Evolutionary conservation across 495 filamentous ascomycete species (phyloP).

Genomic region (Aspergillus conjunctus): DNA sequence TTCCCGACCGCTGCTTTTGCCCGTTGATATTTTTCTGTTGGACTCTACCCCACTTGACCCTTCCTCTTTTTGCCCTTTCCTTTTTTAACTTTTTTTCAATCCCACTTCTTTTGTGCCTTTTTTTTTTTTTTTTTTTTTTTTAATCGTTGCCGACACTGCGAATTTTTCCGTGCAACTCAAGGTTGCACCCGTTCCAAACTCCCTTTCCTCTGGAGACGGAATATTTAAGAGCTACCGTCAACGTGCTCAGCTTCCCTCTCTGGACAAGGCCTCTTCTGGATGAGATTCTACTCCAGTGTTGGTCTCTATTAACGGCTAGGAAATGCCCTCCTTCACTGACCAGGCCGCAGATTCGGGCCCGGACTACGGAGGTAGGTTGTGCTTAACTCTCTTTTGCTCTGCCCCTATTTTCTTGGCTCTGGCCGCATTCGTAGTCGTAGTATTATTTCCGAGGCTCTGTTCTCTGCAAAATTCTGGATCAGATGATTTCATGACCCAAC

Average conservation of each 20-base stretch:
- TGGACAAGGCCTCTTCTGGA: not conserved
- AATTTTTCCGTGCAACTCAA: not conserved
- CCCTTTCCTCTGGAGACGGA: not conserved
- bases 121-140: not conserved
- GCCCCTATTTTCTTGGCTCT: constrained; percentile 20
- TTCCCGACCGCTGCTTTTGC: constrained; percentile 12
- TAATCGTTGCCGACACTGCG: not conserved
- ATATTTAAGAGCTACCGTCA: not conserved
- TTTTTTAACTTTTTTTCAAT: constrained; percentile 1
- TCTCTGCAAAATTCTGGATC: constrained; percentile 17
- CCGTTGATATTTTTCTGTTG: constrained; percentile 6
- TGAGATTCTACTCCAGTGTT: not conserved
- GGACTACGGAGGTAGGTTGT: constrained; percentile 42
- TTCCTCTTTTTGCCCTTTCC: constrained; percentile 17
- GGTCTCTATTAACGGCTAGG: not conserved
- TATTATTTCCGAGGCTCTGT: constrained; percentile 20
- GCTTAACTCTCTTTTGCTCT: constrained; percentile 7
- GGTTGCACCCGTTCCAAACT: not conserved
- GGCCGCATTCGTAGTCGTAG: constrained; percentile 27
- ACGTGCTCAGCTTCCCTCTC: constrained; percentile 11
- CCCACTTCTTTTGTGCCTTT: not conserved
- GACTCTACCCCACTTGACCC: constrained; percentile 1
- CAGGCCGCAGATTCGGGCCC: constrained; percentile 29
- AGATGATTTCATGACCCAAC: constrained; percentile 29
- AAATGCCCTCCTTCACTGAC: constrained; percentile 42